Conservation (phyloP, 2,329 filamentous ascomycete genomes). For the Neopestalotiopsis rosae region DNA sequence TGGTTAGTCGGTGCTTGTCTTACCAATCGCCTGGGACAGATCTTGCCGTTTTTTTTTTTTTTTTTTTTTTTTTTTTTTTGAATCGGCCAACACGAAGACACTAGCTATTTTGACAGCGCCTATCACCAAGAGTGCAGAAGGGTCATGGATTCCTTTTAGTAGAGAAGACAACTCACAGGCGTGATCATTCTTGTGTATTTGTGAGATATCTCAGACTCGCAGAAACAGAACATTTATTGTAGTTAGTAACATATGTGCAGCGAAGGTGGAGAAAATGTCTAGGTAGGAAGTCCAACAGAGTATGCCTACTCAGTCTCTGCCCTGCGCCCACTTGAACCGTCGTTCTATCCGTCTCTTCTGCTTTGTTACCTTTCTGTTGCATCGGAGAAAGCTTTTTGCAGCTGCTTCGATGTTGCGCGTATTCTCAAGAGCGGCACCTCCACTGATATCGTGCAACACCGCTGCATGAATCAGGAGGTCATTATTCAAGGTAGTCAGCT, state of each 20-base stretch:
- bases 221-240: background rate
- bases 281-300: background rate
- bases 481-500: background rate
- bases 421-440: no score
- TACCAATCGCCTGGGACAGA: no score
- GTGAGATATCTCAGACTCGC: background rate
- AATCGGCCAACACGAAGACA: no score
- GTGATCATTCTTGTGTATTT: background rate
- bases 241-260: background rate
- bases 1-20: no score
- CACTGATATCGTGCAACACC: slow-evolving; percentile 3
- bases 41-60: no score
- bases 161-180: no score
- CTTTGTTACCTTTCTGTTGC: background rate
- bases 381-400: background rate
- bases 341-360: background rate
- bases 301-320: background rate
- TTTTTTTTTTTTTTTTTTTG: no score
- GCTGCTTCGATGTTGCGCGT: background rate
- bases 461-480: background rate
- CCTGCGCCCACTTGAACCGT: background rate
- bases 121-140: no score
- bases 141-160: no score
- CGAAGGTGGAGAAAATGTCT: background rate
- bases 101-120: no score